Evolutionary conservation across 164 flowering plant species (phyloP), one percentile per base, ranked within the genome.

Genomic region (Annona cherimola): DNA sequence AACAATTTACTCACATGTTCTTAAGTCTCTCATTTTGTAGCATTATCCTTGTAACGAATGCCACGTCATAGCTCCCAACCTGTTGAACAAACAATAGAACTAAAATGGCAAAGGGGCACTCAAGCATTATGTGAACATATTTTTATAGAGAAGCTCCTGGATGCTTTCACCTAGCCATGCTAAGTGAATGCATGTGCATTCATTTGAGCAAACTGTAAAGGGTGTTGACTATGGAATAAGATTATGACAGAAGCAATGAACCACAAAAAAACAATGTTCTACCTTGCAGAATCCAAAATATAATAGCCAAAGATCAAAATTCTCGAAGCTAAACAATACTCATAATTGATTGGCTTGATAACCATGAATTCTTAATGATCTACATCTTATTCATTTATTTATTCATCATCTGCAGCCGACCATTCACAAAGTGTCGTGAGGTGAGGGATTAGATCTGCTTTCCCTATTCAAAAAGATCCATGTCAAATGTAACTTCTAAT

Each of bases 21-120:
- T 44, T 84, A 20, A 93, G 91, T 77, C 80, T 90, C 81, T 77
- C 74, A 79, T 88, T 85, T 73, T 83, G 88, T 80, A 84, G 77
- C 77, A 84, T 72, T 74, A 93, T 69, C 77, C 83, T 72, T 74
- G 90, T 69, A 54, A 68, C 67, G 62, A 45, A 77, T 45, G 71
- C 78, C 9, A 70, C 77, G 63, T 75, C 20, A 76, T 63, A 42
- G 74, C 67, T 71, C 19, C 61, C 70, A 74, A 76, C 77, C 94
- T 90, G 76, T 72, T 0, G 8, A 61, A 11, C 8, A 72, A 68
- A 57, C 62, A 68, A 72, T 16, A 62, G 26, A 61, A 61, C 6
- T 42, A 62, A 64, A 62, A 62, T 62, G 41, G 42, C 14, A 64
- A 64, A 35, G n/a, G 41, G 4, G 5, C 20, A n/a, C 45, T 11